Base-by-base conservation (phyloP, 345 rosid species). In the Salix arbutifolia region DNA sequence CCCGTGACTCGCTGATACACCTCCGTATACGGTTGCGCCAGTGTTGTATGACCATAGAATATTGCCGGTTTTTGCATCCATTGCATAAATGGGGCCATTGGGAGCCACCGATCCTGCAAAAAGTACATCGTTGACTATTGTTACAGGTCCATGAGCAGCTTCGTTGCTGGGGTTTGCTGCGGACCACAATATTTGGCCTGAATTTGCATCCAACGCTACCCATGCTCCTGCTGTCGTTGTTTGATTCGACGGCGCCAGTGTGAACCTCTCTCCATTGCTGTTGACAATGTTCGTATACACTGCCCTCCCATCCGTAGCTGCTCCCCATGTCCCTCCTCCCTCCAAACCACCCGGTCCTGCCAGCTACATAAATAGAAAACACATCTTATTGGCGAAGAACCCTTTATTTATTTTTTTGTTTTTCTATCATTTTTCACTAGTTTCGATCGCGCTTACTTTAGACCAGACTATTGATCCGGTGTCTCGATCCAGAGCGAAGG, bases 121-220 rank as follows among this genome's bases (percentile, higher is more conserved):
- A 26, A 82, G 79, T 42, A 83, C 65, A n/a, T 75, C 87, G 4
- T 82, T 86, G 19, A 73, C 84, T 19, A 81, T 70, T 0, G 84
- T 69, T 8, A 87, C 89, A 4, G 91, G 89, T 1, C 72, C 89
- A 3, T 83, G 80, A 18, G 81, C 65, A 0, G 80, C 78, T 46
- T 84, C 82, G 17, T 84, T 83, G 85, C 87, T 84, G 37, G 91
- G 91, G 74, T 86, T 81, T 11, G 84, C 86, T 0, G 81, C 84
- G 1, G 87, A 38, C 87, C 87, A 85, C 1, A 79, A 12, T 19
- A 83, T 85, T 10, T 76, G 48, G 48, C 90, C 88, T 0, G 85
- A 67, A 25, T 73, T 79, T 19, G 89, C 86, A 35, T 81, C 86
- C 66, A 87, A 38, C 13, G 84, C 90, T 16, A 84, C 85, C 88